Evolutionary conservation across 352 stramenopile species (phyloP).

Genomic region (Thraustochytrium sp.): DNA sequence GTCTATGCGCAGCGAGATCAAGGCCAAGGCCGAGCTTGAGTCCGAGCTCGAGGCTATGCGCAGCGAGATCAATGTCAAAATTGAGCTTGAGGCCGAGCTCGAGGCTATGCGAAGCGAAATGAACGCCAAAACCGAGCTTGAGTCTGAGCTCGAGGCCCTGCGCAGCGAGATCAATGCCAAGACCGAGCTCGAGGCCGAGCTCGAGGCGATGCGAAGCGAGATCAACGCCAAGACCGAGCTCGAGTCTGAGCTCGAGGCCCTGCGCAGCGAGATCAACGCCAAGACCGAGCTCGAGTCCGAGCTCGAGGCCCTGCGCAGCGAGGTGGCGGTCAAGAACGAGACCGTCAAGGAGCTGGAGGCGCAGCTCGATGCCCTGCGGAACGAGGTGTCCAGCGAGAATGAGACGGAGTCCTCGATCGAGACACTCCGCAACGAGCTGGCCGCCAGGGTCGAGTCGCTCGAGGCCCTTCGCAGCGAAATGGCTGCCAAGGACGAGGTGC

Average conservation of each 20-base stretch:
- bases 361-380: not conserved
- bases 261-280: not conserved
- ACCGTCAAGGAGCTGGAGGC: not conserved
- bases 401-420: not conserved
- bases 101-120: not conserved
- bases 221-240: not conserved
- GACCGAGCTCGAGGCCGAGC: not conserved
- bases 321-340: not conserved
- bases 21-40: not conserved
- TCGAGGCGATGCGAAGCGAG: not conserved
- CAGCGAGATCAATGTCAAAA: not conserved
- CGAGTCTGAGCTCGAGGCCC: not conserved
- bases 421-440: too few relatives aligned
- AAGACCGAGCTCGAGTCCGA: not conserved
- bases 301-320: not conserved
- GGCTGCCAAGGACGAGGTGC: too few relatives aligned
- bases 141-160: not conserved
- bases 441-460: too few relatives aligned
- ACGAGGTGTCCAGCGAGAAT: not conserved
- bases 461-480: not conserved
- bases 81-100: not conserved
- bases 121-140: not conserved
- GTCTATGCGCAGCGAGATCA: not conserved
- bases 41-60: not conserved
- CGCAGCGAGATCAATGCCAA: too few relatives aligned